Base-by-base conservation (phyloP, 345 rosid genomes). In the Rhizophora apiculata region DNA sequence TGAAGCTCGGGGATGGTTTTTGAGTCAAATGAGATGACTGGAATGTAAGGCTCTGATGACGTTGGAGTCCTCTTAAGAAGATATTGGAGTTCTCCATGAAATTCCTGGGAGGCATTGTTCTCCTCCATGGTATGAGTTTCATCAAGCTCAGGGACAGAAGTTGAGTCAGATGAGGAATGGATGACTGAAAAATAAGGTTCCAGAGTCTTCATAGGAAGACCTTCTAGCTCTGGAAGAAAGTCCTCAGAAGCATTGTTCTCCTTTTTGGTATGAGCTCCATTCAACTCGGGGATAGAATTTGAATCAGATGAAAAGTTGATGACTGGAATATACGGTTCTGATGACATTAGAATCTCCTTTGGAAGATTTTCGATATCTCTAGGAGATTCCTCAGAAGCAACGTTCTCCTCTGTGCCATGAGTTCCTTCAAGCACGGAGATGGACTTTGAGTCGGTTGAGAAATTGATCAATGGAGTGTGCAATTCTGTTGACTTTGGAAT, bases 261-360 rank as follows among this genome's bases (percentile, higher is more conserved):
- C 9, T 39, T 4, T 11, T 2, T 11, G 48, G 48, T 39, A 2
- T 9, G 48, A 39, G 13, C 2, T 39, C 11, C 16, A 9, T 39
- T 16, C 3, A 39, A 3, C 16, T 39, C 0, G 48, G 48, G 18
- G 18, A 13, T 3, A 43, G 49, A 43, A 43, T 43, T 43, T 3
- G 49, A 43, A 3, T 13, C 49, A 13, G 49, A 43, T 13, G 6
- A 43, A 19, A 13, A 43, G 15, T 43, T 43, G 49, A 3, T 43
- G 18, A 3, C 52, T 30, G 3, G 37, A 22, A 13, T 20, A 22
- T 30, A 26, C 22, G 26, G 13, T 9, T n/a, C 48, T 19, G 26
- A 60, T 43, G 70, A 67, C 52, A 49, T n/a, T 18, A 60, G 3
- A 48, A 66, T 18, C 49, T 70, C 59, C 55, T 65, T 59, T 51